These are phyloP conservation scores for Scytalidium sp. DNA, from an alignment of 2,329 filamentous ascomycete genomes.

Conservation along the genomic window DNA sequence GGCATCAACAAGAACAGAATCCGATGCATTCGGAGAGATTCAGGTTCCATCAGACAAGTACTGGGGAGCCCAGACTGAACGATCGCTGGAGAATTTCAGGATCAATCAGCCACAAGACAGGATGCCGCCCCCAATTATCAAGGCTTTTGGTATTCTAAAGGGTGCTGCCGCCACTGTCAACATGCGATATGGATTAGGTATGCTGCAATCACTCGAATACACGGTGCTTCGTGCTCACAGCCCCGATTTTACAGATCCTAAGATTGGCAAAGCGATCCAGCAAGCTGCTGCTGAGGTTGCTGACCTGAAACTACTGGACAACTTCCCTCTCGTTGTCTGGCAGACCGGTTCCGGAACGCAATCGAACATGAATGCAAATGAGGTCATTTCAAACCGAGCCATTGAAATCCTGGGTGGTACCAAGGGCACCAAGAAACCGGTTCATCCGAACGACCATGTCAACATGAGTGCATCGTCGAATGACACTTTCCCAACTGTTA, in stretches of 20 bases:
- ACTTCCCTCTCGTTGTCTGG: constrained; percentile 99
- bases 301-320: constrained; percentile 87
- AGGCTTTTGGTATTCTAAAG: constrained; percentile 96
- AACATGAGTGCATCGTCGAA: constrained; percentile 99
- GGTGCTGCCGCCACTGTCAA: constrained; percentile 94
- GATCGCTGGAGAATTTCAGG: constrained; percentile 94
- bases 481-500: constrained; percentile 98
- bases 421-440: constrained; percentile 96
- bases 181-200: constrained; percentile 88
- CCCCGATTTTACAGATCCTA: constrained; percentile 61
- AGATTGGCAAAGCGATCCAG: constrained; percentile 88
- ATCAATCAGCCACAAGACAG: constrained; percentile 99
- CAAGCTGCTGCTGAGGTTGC: constrained; percentile 93
- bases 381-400: constrained; percentile 98
- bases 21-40: constrained; percentile 96
- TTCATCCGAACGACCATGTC: constrained; percentile 99
- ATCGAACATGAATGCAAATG: constrained; percentile 99
- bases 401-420: constrained; percentile 94
- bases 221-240: constrained; percentile 18
- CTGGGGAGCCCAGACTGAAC: constrained; percentile 97
- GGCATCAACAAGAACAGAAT: constrained; percentile 73
- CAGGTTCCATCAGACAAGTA: constrained; percentile 91
- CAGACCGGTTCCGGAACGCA: constrained; percentile 98
- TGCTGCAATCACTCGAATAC: constrained; percentile 18
- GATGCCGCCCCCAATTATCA: constrained; percentile 90